Percentiles rank a stretch among this genome's conserved stretches.
phyloP scores from a whole-genome alignment of 2,329 filamentous ascomycete genomes.

The Zasmidium angulare region DNA sequence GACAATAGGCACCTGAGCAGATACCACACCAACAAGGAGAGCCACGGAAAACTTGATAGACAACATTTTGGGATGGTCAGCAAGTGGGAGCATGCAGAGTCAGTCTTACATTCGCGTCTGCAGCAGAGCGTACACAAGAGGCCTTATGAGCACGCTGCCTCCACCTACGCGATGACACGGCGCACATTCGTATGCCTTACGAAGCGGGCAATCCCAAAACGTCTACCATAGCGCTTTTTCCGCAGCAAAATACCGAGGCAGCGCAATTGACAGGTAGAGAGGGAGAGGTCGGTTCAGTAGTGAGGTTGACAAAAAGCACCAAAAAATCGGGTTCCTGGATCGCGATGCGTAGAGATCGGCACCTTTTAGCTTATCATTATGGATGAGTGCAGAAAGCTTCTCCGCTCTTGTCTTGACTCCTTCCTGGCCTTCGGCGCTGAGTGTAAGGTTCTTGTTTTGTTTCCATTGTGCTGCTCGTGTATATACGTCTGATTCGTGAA shows the following conservation, averaged over 20 bases:
- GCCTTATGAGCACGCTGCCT: background rate
- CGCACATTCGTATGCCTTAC: background rate
- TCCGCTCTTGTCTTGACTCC: constrained; percentile 2
- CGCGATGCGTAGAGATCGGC: background rate
- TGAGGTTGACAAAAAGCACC: background rate
- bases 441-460: background rate
- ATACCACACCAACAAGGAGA: constrained; percentile 5
- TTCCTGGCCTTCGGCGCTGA: background rate
- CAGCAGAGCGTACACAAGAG: background rate
- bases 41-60: background rate
- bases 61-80: background rate
- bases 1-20: constrained; percentile 8
- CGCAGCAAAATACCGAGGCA: background rate
- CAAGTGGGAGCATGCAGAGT: background rate
- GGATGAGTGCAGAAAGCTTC: constrained; percentile 1
- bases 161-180: background rate
- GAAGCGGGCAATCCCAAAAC: background rate
- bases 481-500: background rate
- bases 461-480: background rate
- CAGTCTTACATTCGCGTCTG: background rate
- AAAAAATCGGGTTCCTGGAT: background rate
- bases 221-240: background rate
- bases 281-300: background rate
- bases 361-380: background rate
- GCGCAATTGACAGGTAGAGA: background rate